phyloP scores from a whole-genome alignment of 2,329 filamentous ascomycete species.

The Colletotrichum sp. region DNA sequence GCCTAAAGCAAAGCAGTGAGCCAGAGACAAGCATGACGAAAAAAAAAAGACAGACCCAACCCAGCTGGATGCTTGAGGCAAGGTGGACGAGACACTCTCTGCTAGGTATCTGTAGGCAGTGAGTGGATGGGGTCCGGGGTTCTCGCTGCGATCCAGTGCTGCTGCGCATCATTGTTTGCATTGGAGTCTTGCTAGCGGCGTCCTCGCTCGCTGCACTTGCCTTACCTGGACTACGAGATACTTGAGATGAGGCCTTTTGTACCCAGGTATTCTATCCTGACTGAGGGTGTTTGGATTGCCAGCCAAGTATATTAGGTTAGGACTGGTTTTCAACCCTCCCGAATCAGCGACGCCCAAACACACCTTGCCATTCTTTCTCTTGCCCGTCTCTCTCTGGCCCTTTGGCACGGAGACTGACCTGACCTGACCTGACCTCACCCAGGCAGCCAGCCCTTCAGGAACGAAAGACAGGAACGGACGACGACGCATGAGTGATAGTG shows the following conservation, averaged over 20 bases:
- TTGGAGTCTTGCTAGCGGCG: not conserved
- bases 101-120: not conserved
- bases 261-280: not conserved
- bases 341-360: not conserved
- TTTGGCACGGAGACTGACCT: not conserved
- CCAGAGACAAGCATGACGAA: not conserved
- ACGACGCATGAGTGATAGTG: not conserved
- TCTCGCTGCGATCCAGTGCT: not conserved
- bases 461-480: not conserved
- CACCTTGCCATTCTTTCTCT: not conserved
- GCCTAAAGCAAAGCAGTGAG: not conserved
- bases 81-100: not conserved
- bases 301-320: not conserved
- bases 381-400: not conserved
- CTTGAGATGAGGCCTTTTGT: not conserved
- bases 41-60: not conserved
- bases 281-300: not conserved
- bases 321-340: not conserved
- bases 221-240: not conserved
- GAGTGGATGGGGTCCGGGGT: not conserved
- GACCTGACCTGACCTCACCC: not conserved
- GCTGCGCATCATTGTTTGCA: not conserved
- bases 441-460: not conserved
- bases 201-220: not conserved
- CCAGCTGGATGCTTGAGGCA: not conserved